A percentile compares a stretch with the other conserved stretches of the same genome.
These are phyloP conservation scores for Barbarea vulgaris DNA, from an alignment of 345 rosid species.

Conservation along the genomic window DNA sequence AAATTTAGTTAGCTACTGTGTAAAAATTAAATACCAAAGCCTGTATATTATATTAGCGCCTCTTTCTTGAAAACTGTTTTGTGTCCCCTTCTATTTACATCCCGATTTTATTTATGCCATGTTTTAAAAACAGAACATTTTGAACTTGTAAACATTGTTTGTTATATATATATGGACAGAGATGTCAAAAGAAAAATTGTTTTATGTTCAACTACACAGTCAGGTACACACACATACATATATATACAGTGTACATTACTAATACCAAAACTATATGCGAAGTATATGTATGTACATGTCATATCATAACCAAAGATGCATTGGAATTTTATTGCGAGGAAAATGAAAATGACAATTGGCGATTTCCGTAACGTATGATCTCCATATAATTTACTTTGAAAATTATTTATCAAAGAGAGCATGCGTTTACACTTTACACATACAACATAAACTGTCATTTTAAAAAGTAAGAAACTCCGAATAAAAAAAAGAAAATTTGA, in stretches of 20 bases:
- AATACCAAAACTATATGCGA: neutral
- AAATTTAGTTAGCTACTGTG: neutral
- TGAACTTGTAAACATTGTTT: constrained; percentile 13
- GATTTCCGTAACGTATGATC: neutral
- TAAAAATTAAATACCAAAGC: constrained; percentile 9
- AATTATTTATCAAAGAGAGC: neutral
- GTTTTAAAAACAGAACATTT: constrained; percentile 24
- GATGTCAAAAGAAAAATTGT: neutral
- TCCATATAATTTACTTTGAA: no score
- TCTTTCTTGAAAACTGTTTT: constrained; percentile 25
- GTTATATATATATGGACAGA: neutral
- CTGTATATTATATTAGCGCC: neutral
- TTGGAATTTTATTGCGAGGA: neutral
- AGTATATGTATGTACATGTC: neutral
- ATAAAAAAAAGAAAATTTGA: neutral
- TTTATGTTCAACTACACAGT: neutral
- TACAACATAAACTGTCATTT: neutral
- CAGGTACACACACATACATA: neutral
- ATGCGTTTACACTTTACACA: neutral
- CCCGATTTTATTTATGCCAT: constrained; percentile 5
- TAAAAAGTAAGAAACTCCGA: neutral
- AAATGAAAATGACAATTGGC: no score
- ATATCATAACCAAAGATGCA: neutral
- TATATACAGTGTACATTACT: neutral
- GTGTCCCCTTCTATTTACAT: constrained; percentile 23